These are phyloP conservation scores for Phalaenopsis hybrid DNA, from an alignment of 116 monocot genomes.

Conservation along the genomic window DNA sequence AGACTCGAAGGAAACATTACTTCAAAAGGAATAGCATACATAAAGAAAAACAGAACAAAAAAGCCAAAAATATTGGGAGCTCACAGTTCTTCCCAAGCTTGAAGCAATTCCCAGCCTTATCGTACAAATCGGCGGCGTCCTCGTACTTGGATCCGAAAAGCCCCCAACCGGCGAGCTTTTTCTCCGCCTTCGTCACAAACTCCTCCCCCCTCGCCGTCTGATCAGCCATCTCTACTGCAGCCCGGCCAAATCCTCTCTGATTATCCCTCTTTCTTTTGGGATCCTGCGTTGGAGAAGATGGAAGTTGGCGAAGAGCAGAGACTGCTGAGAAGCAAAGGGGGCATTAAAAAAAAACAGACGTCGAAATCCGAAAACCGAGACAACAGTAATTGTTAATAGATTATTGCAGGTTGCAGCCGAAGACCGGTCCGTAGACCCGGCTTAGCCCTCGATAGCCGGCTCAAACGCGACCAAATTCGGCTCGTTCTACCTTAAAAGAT, in stretches of 20 bases:
- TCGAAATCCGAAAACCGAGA: too few relatives aligned
- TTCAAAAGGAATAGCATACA: background rate
- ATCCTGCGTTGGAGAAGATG: too few relatives aligned
- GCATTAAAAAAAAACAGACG: too few relatives aligned
- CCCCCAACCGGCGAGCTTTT: conserved; percentile 84
- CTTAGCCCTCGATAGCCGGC: too few relatives aligned
- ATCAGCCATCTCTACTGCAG: conserved; percentile 39
- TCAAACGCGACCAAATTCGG: too few relatives aligned
- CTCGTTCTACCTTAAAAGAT: too few relatives aligned
- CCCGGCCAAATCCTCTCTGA: background rate
- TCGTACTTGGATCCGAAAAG: conserved; percentile 85
- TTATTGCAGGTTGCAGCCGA: too few relatives aligned
- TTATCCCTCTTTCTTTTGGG: background rate
- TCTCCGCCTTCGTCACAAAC: conserved; percentile 85
- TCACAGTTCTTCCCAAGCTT: conserved; percentile 84
- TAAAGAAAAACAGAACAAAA: background rate
- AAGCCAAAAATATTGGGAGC: background rate
- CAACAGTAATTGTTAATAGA: too few relatives aligned
- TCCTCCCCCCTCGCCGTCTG: conserved; percentile 65
- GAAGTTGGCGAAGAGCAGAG: too few relatives aligned
- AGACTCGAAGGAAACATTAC: background rate
- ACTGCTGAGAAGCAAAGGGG: too few relatives aligned
- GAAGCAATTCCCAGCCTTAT: conserved; percentile 82
- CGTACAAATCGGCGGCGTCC: conserved; percentile 84
- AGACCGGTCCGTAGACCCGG: too few relatives aligned